These are phyloP conservation scores for Didymosphaeria variabile DNA, from an alignment of 2,329 filamentous ascomycete genomes.

Conservation along the genomic window DNA sequence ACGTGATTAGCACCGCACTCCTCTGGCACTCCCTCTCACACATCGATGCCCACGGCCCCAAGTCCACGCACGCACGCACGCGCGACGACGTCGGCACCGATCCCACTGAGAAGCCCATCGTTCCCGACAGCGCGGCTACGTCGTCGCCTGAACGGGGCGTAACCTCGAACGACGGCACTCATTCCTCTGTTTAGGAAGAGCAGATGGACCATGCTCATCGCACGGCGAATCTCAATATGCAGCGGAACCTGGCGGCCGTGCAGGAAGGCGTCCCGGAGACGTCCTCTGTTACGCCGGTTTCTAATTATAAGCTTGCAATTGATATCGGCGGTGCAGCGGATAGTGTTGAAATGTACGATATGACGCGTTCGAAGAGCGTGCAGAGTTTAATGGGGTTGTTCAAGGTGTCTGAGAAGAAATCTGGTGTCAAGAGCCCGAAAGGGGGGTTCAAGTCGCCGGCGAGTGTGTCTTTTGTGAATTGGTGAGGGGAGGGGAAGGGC, in stretches of 20 bases:
- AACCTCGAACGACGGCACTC: background rate
- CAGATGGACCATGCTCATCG: background rate
- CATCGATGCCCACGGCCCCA: slow-evolving; percentile 51
- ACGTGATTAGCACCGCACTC: slow-evolving; percentile 45
- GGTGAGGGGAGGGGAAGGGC: no score
- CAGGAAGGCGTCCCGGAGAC: no score
- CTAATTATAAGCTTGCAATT: background rate
- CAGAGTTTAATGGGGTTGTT: background rate
- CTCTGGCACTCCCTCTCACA: slow-evolving; percentile 52
- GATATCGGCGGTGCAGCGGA: background rate
- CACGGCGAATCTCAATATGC: background rate
- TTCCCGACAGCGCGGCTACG: background rate
- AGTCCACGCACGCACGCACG: slow-evolving; percentile 47
- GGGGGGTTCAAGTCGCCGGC: background rate
- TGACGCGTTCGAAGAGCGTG: background rate
- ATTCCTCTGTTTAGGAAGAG: background rate
- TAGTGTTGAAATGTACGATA: background rate
- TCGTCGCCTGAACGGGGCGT: background rate
- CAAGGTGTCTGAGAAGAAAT: background rate
- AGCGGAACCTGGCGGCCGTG: background rate
- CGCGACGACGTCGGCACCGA: slow-evolving; percentile 19
- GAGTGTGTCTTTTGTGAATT: no score
- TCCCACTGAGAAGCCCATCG: background rate
- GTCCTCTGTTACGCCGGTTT: no score
- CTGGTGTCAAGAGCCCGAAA: background rate